phyloP scores from a whole-genome alignment of 345 rosid genomes.

The Aegle marmelos region DNA sequence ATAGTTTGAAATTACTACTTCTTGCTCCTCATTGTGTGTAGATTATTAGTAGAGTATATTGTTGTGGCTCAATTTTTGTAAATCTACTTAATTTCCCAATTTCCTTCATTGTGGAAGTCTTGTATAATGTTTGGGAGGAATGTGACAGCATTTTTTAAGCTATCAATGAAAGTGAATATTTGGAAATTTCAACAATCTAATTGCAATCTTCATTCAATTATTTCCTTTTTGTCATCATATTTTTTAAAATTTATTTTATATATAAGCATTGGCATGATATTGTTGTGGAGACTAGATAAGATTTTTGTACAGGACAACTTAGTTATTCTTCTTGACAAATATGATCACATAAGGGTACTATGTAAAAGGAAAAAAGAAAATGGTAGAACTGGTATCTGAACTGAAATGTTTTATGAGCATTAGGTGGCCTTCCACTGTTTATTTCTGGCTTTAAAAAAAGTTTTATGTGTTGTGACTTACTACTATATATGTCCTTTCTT shows the following conservation, averaged over 20 bases:
- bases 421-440: not conserved
- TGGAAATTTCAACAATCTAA: not conserved
- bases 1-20: not conserved
- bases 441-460: not conserved
- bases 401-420: not conserved
- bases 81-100: not conserved
- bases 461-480: not conserved
- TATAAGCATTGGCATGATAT: not conserved
- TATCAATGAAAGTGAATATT: not conserved
- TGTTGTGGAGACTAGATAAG: not conserved
- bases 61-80: not conserved
- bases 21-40: not conserved
- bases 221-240: not conserved
- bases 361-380: not conserved
- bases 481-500: not conserved
- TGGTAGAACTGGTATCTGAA: not conserved
- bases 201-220: not conserved
- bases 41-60: not conserved
- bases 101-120: constrained; percentile 1
- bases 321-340: not conserved
- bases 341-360: not conserved
- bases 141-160: not conserved
- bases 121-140: not conserved
- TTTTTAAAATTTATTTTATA: not conserved
- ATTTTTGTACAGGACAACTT: not conserved